Base-by-base conservation (phyloP, 257 asterid genomes). In the Solanum clarkiae region DNA sequence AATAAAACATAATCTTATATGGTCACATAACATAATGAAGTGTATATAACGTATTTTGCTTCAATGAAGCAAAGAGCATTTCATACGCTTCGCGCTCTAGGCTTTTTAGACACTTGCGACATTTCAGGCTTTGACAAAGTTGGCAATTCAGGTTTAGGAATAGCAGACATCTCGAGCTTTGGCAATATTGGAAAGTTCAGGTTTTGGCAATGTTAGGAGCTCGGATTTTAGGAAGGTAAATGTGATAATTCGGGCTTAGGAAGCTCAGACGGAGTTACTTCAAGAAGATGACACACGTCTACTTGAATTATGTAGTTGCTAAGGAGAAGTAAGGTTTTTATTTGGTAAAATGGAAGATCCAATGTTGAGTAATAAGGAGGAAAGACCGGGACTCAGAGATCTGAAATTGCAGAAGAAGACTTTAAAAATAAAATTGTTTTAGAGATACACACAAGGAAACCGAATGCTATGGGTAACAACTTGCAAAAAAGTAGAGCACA, bases 181-280 rank as follows among this genome's bases (percentile, higher is more conserved):
- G 57, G 40, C 2, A 45, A 11, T 0, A 20, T 45, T 44, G 40
- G 81, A 6, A 6, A 74, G 57, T 47, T 47, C 81, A 47, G 22
- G 59, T 14, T 47, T 74, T 74, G 60, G 59, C 2, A 74, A 47
- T 13, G 22, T 9, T 47, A 42, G 59, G 4, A 74, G 4, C 42
- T 74, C 60, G 0, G n/a, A 20, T 18, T 22, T 81, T 40, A 63
- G 29, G 45, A 29, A 29, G 32, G 3, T 29, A 82, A 16, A 85
- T 85, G 4, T 47, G 86, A 51, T 22, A 0, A 45, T 85, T 90
- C 0, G 0, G 87, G 88, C 42, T 75, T 87, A 7, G 90, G 87
- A 75, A 42, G 22, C 14, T 32, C 75, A 2, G 8, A 13, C 0
- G 16, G 1, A 29, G 49, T 68, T 16, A 68, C 10, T 68, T 36